These are phyloP conservation scores for Leptographium procerum DNA, from an alignment of 2,329 filamentous ascomycete genomes.

Conservation along the genomic window DNA sequence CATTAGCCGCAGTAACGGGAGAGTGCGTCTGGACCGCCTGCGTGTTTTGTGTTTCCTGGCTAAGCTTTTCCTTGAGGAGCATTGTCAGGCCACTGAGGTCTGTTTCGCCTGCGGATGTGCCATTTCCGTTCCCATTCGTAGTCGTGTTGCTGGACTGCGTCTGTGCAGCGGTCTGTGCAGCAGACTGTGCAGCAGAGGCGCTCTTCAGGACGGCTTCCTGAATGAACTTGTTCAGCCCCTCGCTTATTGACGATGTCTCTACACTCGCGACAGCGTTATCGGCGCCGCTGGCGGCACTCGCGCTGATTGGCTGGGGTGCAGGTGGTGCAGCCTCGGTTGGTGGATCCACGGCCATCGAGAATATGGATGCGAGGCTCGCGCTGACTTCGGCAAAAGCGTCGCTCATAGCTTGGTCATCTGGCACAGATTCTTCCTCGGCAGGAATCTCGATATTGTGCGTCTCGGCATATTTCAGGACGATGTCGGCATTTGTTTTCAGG, in stretches of 20 bases:
- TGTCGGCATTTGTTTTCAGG: conserved; percentile 19
- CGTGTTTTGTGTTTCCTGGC: conserved; percentile 6
- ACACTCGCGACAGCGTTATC: not conserved
- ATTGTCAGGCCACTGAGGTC: conserved; percentile 17
- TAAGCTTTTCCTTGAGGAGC: conserved; percentile 16
- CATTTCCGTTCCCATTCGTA: not conserved
- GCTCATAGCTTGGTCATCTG: conserved; percentile 9
- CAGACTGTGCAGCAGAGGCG: not conserved
- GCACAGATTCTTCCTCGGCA: conserved; percentile 17
- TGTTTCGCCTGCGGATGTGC: not conserved
- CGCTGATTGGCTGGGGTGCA: not conserved
- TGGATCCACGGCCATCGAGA: not conserved
- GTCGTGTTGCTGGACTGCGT: not conserved
- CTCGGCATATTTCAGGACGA: conserved; percentile 24
- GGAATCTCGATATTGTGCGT: conserved; percentile 27
- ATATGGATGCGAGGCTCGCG: not conserved
- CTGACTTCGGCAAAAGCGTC: not conserved
- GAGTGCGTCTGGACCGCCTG: conserved; percentile 1
- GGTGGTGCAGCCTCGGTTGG: not conserved
- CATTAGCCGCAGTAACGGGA: conserved; percentile 6
- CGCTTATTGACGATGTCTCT: not conserved
- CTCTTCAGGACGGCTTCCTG: conserved; percentile 14
- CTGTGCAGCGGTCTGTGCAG: not conserved
- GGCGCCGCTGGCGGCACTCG: not conserved
- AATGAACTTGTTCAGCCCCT: conserved; percentile 13